Evolutionary conservation across 352 stramenopile species (phyloP).

Genomic region (Phytopythium ostracodes): DNA sequence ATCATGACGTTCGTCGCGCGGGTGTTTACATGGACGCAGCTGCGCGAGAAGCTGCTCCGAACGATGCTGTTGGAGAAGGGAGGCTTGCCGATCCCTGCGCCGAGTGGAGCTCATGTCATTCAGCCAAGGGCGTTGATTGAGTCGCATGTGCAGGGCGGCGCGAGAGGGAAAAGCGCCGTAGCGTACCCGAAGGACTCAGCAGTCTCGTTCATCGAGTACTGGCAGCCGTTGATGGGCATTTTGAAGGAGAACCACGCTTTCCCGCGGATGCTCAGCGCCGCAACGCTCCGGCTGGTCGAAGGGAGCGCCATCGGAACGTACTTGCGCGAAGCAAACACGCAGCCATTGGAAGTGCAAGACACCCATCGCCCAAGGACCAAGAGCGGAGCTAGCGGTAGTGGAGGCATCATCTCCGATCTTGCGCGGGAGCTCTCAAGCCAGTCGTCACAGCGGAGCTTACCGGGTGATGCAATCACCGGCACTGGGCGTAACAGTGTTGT

Average conservation of each 20-base stretch:
- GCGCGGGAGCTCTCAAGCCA: constrained; percentile 41
- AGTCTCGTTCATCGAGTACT: constrained; percentile 61
- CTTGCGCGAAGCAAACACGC: constrained; percentile 52
- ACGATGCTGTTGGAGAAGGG: constrained; percentile 59
- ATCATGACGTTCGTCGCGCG: constrained; percentile 48
- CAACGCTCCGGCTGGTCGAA: constrained; percentile 40
- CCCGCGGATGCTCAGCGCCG: constrained; percentile 40
- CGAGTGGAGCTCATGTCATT: constrained; percentile 42
- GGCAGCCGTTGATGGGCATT: constrained; percentile 35
- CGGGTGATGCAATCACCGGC: neutral
- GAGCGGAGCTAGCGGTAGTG: constrained; percentile 24
- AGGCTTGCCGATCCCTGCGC: constrained; percentile 40
- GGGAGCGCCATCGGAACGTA: constrained; percentile 45
- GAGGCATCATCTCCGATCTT: constrained; percentile 36
- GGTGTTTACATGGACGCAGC: constrained; percentile 66
- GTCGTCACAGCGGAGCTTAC: constrained; percentile 40
- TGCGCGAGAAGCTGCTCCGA: constrained; percentile 60
- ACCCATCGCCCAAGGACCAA: constrained; percentile 28
- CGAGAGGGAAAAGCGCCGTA: constrained; percentile 22
- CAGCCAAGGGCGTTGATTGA: constrained; percentile 56
- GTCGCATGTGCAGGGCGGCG: constrained; percentile 24
- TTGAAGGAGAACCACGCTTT: constrained; percentile 38
- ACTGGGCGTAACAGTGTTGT: neutral
- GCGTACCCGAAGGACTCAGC: constrained; percentile 45
- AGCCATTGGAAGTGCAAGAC: constrained; percentile 22